Evolutionary conservation across 2,329 filamentous ascomycete genomes (phyloP).

Genomic region (Rhexocercosporidium sp.): DNA sequence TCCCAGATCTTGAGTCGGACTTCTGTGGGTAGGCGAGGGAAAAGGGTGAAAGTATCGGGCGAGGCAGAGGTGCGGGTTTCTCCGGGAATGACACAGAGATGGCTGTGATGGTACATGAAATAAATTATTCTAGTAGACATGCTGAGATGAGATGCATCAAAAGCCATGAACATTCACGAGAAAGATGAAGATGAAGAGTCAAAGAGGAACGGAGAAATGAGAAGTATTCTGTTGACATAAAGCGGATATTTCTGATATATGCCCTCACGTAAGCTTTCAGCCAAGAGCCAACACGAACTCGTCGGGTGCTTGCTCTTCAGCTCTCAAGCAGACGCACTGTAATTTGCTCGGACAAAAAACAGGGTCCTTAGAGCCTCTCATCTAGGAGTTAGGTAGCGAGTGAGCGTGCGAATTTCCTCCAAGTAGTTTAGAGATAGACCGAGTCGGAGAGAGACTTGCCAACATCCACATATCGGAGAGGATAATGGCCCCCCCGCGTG

Average conservation of each 20-base stretch:
- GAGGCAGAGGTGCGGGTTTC: not conserved
- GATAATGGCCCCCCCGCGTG: too few relatives aligned
- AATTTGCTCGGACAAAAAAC: too few relatives aligned
- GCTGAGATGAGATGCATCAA: not conserved
- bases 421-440: too few relatives aligned
- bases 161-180: not conserved
- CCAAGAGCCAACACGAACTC: not conserved
- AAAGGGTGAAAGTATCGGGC: constrained; percentile 21
- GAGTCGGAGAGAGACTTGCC: too few relatives aligned
- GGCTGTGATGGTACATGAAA: constrained; percentile 28
- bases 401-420: too few relatives aligned
- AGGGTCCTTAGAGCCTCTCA: too few relatives aligned
- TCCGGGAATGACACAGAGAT: constrained; percentile 16
- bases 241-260: not conserved
- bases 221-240: not conserved
- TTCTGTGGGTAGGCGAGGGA: constrained; percentile 29
- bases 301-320: too few relatives aligned
- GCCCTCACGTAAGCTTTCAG: constrained; percentile 7
- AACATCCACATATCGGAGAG: too few relatives aligned
- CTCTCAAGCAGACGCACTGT: too few relatives aligned
- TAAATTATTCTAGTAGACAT: constrained; percentile 23
- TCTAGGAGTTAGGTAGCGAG: too few relatives aligned
- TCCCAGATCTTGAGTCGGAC: constrained; percentile 30
- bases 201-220: not conserved
- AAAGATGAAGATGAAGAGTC: not conserved